Percentiles rank a stretch among this genome's conserved stretches.
phyloP scores from a whole-genome alignment of 73 alveolate species.

The Uronychia setigera region DNA sequence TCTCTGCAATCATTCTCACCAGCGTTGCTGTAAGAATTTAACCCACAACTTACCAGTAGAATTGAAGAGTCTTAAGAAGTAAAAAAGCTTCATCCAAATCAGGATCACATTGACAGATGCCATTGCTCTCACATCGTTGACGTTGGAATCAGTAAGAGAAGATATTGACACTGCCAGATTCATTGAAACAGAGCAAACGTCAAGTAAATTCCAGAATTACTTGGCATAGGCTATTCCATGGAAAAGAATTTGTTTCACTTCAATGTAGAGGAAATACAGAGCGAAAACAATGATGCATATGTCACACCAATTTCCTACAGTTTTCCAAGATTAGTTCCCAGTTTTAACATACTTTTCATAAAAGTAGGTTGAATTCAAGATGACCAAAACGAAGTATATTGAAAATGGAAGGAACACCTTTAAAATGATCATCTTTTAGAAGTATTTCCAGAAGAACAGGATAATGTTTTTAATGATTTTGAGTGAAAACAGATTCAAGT shows the following conservation, averaged over 20 bases:
- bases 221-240: slow-evolving; percentile 7
- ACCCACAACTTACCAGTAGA: too few relatives aligned
- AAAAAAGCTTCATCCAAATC: slow-evolving; percentile 41
- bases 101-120: slow-evolving; percentile 6
- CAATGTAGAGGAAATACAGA: slow-evolving; percentile 22
- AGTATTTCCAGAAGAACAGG: background rate
- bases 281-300: background rate
- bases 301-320: background rate
- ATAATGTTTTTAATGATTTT: background rate
- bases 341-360: background rate
- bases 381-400: slow-evolving; percentile 6
- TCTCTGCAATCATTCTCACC: slow-evolving; percentile 31
- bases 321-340: background rate
- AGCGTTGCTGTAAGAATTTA: slow-evolving; percentile 4
- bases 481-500: background rate
- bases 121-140: background rate
- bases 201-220: slow-evolving; percentile 44
- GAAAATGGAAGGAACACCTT: background rate
- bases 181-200: slow-evolving; percentile 7
- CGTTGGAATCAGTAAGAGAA: slow-evolving; percentile 1
- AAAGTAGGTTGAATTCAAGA: slow-evolving; percentile 14
- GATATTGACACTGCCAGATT: background rate
- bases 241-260: slow-evolving; percentile 7
- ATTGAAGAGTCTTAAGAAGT: slow-evolving; percentile 32
- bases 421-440: background rate